phyloP scores from a whole-genome alignment of 176 grass and related monocot species.

The Bothriochloa decipiens region DNA sequence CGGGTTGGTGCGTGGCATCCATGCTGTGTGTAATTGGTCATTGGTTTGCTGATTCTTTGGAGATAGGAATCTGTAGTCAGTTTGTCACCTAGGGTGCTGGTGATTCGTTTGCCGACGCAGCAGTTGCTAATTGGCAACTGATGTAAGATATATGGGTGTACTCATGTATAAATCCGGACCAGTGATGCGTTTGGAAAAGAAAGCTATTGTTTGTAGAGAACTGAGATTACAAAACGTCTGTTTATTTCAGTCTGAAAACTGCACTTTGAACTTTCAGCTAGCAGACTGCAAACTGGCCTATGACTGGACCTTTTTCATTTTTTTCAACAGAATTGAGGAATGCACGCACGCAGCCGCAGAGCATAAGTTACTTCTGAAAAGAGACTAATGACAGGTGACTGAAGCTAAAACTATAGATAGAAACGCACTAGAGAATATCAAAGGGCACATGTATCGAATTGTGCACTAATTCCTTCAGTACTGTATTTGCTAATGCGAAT shows the following conservation, averaged over 20 bases:
- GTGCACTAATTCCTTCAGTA: neutral
- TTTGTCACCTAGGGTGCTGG: too few species aligned
- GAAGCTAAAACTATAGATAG: neutral
- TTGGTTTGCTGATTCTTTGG: too few species aligned
- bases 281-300: neutral
- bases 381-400: neutral
- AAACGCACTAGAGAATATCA: neutral
- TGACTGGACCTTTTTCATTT: neutral
- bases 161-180: neutral
- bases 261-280: neutral
- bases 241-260: neutral
- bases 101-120: too few species aligned
- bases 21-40: too few species aligned
- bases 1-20: too few species aligned
- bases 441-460: neutral
- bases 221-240: neutral
- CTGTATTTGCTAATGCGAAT: neutral
- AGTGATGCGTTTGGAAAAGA: neutral
- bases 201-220: neutral
- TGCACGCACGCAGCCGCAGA: neutral
- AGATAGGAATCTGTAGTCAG: too few species aligned
- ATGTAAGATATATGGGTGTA: neutral
- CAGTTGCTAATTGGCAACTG: constrained; percentile 2
- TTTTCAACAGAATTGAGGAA: neutral
- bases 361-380: neutral